Percentiles rank a stretch among this genome's conserved stretches.
phyloP scores from a whole-genome alignment of 805 yeast species.

The Jamesozyma lodderae region DNA sequence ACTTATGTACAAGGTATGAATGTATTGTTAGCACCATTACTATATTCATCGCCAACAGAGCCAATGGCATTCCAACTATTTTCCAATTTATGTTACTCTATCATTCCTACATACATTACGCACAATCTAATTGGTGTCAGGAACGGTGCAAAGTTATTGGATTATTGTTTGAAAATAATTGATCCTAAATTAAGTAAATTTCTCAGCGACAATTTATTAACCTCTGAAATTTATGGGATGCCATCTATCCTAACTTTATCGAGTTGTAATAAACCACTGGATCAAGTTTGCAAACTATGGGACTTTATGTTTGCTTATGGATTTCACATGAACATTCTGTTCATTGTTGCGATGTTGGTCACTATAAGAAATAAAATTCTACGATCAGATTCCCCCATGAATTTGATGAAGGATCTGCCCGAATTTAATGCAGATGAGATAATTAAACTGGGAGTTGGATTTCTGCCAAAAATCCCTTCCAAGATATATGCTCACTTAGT shows the following conservation, averaged over 20 bases:
- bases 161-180: slow-evolving; percentile 55
- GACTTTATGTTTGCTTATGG: slow-evolving; percentile 89
- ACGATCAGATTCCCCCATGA: slow-evolving; percentile 55
- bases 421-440: slow-evolving; percentile 61
- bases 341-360: slow-evolving; percentile 70
- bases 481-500: slow-evolving; percentile 39
- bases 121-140: slow-evolving; percentile 76
- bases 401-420: slow-evolving; percentile 57
- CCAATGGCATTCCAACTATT: slow-evolving; percentile 77
- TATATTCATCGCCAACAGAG: slow-evolving; percentile 67
- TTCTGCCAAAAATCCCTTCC: slow-evolving; percentile 65
- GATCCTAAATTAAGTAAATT: slow-evolving; percentile 63
- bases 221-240: slow-evolving; percentile 81
- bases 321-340: slow-evolving; percentile 74
- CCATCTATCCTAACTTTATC: slow-evolving; percentile 75
- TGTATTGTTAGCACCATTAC: slow-evolving; percentile 74
- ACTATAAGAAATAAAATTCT: slow-evolving; percentile 58
- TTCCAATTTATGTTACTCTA: slow-evolving; percentile 47
- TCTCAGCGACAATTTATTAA: slow-evolving; percentile 37
- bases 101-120: slow-evolving; percentile 70
- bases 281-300: slow-evolving; percentile 73
- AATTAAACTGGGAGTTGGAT: slow-evolving; percentile 69
- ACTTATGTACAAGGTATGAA: slow-evolving; percentile 89
- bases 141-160: slow-evolving; percentile 65
- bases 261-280: slow-evolving; percentile 81